Evolutionary conservation across 2,329 filamentous ascomycete genomes (phyloP).

Genomic region (Zasmidium cellare): DNA sequence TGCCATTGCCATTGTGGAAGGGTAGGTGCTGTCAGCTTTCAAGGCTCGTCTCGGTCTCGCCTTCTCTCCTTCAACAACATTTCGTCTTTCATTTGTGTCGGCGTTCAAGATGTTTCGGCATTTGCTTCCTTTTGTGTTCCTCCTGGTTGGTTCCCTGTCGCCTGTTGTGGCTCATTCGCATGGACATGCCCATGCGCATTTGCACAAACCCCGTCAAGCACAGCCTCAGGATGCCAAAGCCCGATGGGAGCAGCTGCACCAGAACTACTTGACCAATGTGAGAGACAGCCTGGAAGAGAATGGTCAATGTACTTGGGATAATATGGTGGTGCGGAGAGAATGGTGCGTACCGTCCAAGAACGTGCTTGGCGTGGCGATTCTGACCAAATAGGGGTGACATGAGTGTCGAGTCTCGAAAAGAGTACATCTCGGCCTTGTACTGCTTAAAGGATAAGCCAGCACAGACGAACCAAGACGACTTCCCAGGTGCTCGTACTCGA

Average conservation of each 20-base stretch:
- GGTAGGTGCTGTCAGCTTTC: no score
- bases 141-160: neutral
- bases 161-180: neutral
- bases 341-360: constrained; percentile 7
- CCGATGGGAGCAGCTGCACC: constrained; percentile 15
- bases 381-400: constrained; percentile 19
- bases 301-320: constrained; percentile 21
- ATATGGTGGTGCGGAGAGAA: constrained; percentile 19
- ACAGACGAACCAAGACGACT: constrained; percentile 8
- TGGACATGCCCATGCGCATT: neutral
- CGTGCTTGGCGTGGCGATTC: neutral
- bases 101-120: no score
- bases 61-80: no score
- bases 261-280: constrained; percentile 10
- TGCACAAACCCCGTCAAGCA: constrained; percentile 1
- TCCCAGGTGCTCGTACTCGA: constrained; percentile 19
- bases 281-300: constrained; percentile 7
- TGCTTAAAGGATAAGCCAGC: constrained; percentile 21
- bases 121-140: no score
- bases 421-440: constrained; percentile 18
- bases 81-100: no score
- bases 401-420: constrained; percentile 11
- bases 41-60: no score
- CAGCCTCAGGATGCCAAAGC: constrained; percentile 3
- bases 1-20: no score